phyloP scores from a whole-genome alignment of 2,329 filamentous ascomycete genomes.

The Aspergillus novoparasiticus region DNA sequence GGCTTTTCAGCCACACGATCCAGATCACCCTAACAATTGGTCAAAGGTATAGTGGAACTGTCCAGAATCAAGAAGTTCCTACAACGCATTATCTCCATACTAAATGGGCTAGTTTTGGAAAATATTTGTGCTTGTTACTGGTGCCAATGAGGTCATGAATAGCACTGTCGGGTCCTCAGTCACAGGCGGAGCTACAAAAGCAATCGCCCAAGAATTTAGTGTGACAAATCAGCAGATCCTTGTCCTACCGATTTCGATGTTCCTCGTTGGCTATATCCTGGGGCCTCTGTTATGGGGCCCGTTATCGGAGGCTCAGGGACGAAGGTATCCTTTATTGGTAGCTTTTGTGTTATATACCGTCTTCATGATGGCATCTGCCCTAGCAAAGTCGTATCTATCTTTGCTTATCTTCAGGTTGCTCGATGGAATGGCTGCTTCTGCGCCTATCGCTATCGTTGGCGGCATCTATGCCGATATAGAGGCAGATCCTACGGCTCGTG shows the following conservation, averaged over 20 bases:
- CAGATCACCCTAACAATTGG: constrained; percentile 39
- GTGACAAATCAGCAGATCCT: constrained; percentile 36
- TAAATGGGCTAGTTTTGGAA: constrained; percentile 23
- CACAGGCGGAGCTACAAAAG: constrained; percentile 41
- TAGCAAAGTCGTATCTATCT: constrained; percentile 45
- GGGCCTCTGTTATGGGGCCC: constrained; percentile 50
- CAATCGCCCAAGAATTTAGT: constrained; percentile 40
- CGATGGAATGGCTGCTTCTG: constrained; percentile 47
- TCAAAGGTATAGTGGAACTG: constrained; percentile 25
- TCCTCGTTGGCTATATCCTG: constrained; percentile 45
- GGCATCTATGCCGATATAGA: constrained; percentile 54
- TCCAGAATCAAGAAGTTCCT: not conserved
- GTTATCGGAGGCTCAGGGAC: constrained; percentile 47
- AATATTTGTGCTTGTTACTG: constrained; percentile 37
- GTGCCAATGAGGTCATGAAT: constrained; percentile 44
- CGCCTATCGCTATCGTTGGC: constrained; percentile 48
- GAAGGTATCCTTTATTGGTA: constrained; percentile 48
- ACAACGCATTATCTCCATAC: not conserved
- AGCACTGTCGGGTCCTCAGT: constrained; percentile 45
- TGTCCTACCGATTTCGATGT: constrained; percentile 44
- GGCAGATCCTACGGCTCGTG: constrained; percentile 46
- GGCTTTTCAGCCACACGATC: constrained; percentile 37
- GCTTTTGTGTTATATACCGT: constrained; percentile 52
- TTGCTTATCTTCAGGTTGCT: constrained; percentile 51
- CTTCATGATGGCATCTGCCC: constrained; percentile 48